Evolutionary conservation across 2,329 filamentous ascomycete species (phyloP).

Genomic region (Verticillium nubilum): DNA sequence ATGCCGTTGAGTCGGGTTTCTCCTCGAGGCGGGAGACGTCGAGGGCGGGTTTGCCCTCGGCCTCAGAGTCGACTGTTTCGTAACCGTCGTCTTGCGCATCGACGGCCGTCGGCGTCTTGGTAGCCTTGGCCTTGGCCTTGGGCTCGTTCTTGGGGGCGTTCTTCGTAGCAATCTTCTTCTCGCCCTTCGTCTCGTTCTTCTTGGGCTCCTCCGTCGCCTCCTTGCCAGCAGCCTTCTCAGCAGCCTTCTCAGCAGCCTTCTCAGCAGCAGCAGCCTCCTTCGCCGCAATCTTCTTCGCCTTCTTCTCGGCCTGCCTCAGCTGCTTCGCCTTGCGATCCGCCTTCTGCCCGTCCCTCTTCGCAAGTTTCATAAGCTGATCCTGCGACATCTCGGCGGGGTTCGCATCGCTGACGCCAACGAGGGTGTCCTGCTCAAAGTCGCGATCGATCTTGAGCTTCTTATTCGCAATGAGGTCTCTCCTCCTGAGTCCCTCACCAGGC

Average conservation of each 20-base stretch:
- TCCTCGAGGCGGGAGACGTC: conserved; percentile 20
- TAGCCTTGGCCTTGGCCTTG: conserved; percentile 1
- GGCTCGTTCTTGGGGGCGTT: neutral
- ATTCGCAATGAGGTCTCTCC: conserved; percentile 37
- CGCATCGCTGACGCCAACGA: conserved; percentile 9
- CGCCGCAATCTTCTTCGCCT: conserved; percentile 19
- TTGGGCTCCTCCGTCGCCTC: conserved; percentile 33
- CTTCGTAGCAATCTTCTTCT: too few species aligned
- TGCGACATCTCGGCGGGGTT: conserved; percentile 14
- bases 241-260: conserved; percentile 13
- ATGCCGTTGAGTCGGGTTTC: conserved; percentile 34
- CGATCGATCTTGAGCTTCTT: conserved; percentile 49
- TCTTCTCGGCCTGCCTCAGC: conserved; percentile 42
- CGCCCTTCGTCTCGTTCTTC: conserved; percentile 20
- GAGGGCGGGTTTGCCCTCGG: conserved; percentile 12
- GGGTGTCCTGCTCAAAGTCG: conserved; percentile 4
- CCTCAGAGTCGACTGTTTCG: neutral
- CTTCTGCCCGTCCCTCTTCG: conserved; percentile 6
- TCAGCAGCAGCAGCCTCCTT: conserved; percentile 13
- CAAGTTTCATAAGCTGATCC: conserved; percentile 11
- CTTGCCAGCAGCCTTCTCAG: conserved; percentile 28
- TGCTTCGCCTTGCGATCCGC: conserved; percentile 21
- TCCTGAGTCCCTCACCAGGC: conserved; percentile 60
- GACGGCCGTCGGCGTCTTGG: neutral
- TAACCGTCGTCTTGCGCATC: neutral